These are phyloP conservation scores for Hura crepitans DNA, from an alignment of 441 rosid genomes.

Conservation along the genomic window DNA sequence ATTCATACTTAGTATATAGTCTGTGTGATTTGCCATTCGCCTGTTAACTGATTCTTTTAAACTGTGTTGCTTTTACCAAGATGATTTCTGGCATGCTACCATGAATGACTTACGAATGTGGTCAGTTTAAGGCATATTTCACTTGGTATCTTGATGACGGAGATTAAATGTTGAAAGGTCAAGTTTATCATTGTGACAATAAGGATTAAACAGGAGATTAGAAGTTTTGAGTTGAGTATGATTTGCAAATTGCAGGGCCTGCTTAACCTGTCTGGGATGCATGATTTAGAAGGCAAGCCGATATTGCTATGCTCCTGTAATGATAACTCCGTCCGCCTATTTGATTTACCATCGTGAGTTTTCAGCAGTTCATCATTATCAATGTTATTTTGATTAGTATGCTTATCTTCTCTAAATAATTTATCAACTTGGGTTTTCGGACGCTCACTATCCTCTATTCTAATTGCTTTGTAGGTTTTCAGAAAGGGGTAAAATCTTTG, in stretches of 20 bases:
- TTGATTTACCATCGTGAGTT: slow-evolving; percentile 96
- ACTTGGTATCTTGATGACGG: background rate
- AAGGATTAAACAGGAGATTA: background rate
- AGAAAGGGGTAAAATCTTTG: slow-evolving; percentile 83
- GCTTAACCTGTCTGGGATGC: slow-evolving; percentile 75
- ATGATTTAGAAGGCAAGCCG: slow-evolving; percentile 85
- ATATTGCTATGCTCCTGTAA: slow-evolving; percentile 76
- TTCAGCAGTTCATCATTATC: slow-evolving; percentile 2
- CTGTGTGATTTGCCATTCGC: background rate
- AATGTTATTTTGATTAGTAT: no score
- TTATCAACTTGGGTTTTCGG: background rate
- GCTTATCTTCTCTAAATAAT: background rate
- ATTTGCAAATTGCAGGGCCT: slow-evolving; percentile 58
- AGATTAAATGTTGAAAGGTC: background rate
- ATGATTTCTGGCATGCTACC: background rate
- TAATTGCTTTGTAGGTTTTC: slow-evolving; percentile 48
- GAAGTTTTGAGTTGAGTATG: background rate
- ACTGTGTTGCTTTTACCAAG: background rate
- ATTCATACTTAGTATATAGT: background rate
- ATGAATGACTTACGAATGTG: background rate
- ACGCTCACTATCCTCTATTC: background rate
- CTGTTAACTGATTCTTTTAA: background rate
- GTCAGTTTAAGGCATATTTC: background rate
- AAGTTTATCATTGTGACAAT: background rate
- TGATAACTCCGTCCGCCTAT: slow-evolving; percentile 67